Conservation (phyloP, 306 rosid species). For the Ormosia semicastrata region DNA sequence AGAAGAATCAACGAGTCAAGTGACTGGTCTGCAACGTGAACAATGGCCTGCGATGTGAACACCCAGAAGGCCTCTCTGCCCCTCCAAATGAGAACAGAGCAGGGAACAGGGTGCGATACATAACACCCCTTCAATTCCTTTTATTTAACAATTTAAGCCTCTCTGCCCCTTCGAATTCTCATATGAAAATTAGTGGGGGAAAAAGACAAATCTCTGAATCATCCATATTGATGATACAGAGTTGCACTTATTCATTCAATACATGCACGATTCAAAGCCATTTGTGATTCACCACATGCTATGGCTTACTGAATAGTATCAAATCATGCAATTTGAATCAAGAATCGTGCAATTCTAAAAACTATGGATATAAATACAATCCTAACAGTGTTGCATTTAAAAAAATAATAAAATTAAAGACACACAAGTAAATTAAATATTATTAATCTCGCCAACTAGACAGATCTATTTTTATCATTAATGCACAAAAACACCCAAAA, state of each 20-base stretch:
- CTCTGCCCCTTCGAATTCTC: not conserved
- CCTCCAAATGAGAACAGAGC: not conserved
- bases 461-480: not conserved
- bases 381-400: not conserved
- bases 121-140: not conserved
- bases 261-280: not conserved
- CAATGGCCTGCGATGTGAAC: not conserved
- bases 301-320: not conserved
- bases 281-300: not conserved
- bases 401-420: not conserved
- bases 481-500: not conserved
- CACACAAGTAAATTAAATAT: not conserved
- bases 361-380: slow-evolving; percentile 12
- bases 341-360: slow-evolving; percentile 18
- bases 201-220: not conserved
- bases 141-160: not conserved
- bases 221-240: not conserved
- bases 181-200: not conserved
- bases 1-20: not conserved
- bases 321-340: not conserved
- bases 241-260: not conserved
- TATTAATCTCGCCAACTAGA: not conserved
- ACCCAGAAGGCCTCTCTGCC: not conserved
- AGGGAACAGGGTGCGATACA: not conserved
- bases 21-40: not conserved